Conservation (phyloP, 306 rosid genomes). For the Castanea crenata region DNA sequence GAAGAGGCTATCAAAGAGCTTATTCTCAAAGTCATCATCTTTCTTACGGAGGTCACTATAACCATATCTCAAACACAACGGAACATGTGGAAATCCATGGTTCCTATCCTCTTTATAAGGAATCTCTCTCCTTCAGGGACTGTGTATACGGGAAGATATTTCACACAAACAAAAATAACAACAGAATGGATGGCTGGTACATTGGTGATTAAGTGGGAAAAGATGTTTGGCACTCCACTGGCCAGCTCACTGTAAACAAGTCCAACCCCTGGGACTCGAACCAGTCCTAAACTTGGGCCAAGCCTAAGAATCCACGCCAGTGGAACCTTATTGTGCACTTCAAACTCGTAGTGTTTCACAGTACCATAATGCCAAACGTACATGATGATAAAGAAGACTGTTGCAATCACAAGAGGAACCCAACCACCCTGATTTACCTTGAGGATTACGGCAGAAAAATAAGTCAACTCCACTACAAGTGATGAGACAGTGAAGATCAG, state of each 20-base stretch:
- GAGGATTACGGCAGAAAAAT: conserved; percentile 80
- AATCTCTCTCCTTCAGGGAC: conserved; percentile 92
- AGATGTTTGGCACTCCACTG: conserved; percentile 94
- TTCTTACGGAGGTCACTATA: conserved; percentile 83
- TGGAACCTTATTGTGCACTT: conserved; percentile 87
- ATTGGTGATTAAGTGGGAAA: conserved; percentile 98
- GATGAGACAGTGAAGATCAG: conserved; percentile 64
- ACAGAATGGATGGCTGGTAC: conserved; percentile 95
- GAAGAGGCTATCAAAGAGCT: conserved; percentile 72
- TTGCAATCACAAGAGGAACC: conserved; percentile 91
- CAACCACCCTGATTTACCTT: conserved; percentile 92
- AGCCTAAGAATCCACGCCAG: conserved; percentile 99
- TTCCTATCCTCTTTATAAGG: conserved; percentile 87
- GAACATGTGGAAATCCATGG: conserved; percentile 79
- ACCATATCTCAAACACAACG: conserved; percentile 92
- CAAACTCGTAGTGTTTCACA: conserved; percentile 74
- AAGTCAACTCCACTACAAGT: conserved; percentile 73
- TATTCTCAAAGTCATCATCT: conserved; percentile 83
- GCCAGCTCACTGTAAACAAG: conserved; percentile 96
- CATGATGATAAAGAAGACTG: conserved; percentile 73
- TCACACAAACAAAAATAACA: conserved; percentile 86
- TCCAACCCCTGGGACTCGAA: conserved; percentile 96
- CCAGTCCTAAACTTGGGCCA: conserved; percentile 93
- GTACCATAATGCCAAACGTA: conserved; percentile 93
- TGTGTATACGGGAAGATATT: conserved; percentile 89